Evolutionary conservation across 225 moss, liverwort and hornwort genomes (phyloP), one percentile per base, ranked within the genome.

Genomic region (Bryoerythrophyllum caledonicum): DNA sequence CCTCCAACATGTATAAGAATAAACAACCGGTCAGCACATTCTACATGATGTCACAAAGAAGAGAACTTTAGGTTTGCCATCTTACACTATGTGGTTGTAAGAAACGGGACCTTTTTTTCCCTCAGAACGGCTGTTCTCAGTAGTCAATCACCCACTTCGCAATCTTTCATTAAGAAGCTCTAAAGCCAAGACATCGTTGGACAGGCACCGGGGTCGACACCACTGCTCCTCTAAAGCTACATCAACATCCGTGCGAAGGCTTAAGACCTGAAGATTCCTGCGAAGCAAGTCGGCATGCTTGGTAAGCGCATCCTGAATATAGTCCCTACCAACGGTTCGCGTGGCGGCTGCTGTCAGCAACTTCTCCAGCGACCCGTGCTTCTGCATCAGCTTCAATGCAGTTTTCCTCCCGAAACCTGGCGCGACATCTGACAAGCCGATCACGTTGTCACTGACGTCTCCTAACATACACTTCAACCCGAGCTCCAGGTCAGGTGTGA

Each of bases 381-480:
- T 94, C 80, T 85, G 92, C 92, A 97, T 97, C 74, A 97, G 61
- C 80, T 94, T 97, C 85, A 94, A 67, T 14, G 96, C 94, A 32
- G 94, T 94, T 63, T 89, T 94, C 55, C 90, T 81, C 63, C 96
- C 96, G 77, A 97, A 94, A 51, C 91, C 91, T 76, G 90, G 88
- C 8, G 84, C 87, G 67, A 92, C 85, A 26, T 80, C 84, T 20
- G 88, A 66, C 54, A 96, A 79, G 26, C 96, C 96, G 19, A 92
- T 87, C 65, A 97, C 87, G 66, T 88, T 91, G 61, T 97, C 94
- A 55, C 88, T 94, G 15, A 80, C 32, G 46, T 97, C 96, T 70
- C 96, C 96, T 63, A 97, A 15, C 87, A 97, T 87, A n/a, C 94
- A 97, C 80, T 92, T 83, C 69, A 97, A 80, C 23, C 96, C 94